These are phyloP conservation scores for Staphylotrichum tortipilum DNA, from an alignment of 495 filamentous ascomycete species.

Conservation along the genomic window DNA sequence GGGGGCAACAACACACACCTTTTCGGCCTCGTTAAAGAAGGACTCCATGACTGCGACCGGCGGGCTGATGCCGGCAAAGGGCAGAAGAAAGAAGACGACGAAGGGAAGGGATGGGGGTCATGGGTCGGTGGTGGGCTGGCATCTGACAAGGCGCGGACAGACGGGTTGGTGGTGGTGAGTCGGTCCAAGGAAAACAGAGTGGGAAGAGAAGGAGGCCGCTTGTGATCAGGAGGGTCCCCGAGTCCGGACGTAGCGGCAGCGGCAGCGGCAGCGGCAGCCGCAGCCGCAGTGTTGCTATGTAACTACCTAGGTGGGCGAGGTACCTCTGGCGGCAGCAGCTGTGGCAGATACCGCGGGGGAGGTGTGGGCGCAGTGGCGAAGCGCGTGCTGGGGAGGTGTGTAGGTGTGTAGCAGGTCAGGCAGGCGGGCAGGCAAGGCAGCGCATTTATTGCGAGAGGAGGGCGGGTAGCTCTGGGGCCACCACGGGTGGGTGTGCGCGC, in stretches of 20 bases:
- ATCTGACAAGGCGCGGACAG: slow-evolving; percentile 30
- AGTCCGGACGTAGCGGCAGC: slow-evolving; percentile 8
- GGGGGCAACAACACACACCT: slow-evolving; percentile 28
- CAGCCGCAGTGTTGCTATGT: too few species aligned
- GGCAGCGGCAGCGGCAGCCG: too few species aligned
- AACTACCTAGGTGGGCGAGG: too few species aligned
- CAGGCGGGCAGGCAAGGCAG: neutral
- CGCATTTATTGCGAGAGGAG: too few species aligned
- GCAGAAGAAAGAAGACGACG: slow-evolving; percentile 22
- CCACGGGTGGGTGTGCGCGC: slow-evolving; percentile 6
- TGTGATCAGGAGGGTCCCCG: slow-evolving; percentile 23
- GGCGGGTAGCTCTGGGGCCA: too few species aligned
- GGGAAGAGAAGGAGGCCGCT: slow-evolving; percentile 19
- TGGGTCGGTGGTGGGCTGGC: slow-evolving; percentile 25
- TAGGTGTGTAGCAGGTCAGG: neutral
- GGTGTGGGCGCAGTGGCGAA: slow-evolving; percentile 29
- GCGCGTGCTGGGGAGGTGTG: too few species aligned
- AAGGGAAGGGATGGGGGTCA: slow-evolving; percentile 20
- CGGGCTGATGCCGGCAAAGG: slow-evolving; percentile 22
- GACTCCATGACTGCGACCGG: slow-evolving; percentile 34
- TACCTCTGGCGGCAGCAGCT: too few species aligned
- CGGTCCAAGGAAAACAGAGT: too few species aligned
- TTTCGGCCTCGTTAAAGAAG: slow-evolving; percentile 40
- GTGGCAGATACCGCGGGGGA: too few species aligned
- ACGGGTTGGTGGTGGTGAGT: slow-evolving; percentile 14